Evolutionary conservation across 192 early-diverging fungal genomes (phyloP).

Genomic region (Backusella psychrophila): DNA sequence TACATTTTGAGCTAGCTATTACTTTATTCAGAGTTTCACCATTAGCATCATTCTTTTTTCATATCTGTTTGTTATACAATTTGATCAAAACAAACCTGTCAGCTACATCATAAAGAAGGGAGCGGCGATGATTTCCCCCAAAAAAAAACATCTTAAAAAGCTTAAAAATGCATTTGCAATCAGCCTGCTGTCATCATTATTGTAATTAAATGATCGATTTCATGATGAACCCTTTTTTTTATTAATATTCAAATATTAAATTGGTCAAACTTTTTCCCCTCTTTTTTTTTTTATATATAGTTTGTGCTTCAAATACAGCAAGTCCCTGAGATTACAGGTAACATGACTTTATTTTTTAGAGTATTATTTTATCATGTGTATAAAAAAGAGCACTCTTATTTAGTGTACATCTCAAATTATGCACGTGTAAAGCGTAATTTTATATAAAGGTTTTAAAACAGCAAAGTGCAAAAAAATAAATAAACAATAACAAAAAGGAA

Average conservation of each 20-base stretch:
- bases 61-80: background rate
- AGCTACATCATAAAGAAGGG: background rate
- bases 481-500: background rate
- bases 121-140: background rate
- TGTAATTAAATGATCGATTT: background rate
- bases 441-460: background rate
- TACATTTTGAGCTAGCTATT: background rate
- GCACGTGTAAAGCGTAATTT: background rate
- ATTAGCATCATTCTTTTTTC: background rate
- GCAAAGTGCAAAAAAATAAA: background rate
- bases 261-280: too few relatives aligned
- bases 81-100: constrained; percentile 6
- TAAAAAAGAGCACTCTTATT: background rate
- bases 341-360: background rate
- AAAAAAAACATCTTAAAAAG: background rate
- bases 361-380: background rate
- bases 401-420: background rate
- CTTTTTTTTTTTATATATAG: background rate
- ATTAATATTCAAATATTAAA: too few relatives aligned
- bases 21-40: background rate
- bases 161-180: background rate
- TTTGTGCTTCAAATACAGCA: background rate
- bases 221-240: background rate
- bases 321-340: background rate
- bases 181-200: background rate